phyloP scores from a whole-genome alignment of 257 asterid genomes.

The Linderniella brevidens region DNA sequence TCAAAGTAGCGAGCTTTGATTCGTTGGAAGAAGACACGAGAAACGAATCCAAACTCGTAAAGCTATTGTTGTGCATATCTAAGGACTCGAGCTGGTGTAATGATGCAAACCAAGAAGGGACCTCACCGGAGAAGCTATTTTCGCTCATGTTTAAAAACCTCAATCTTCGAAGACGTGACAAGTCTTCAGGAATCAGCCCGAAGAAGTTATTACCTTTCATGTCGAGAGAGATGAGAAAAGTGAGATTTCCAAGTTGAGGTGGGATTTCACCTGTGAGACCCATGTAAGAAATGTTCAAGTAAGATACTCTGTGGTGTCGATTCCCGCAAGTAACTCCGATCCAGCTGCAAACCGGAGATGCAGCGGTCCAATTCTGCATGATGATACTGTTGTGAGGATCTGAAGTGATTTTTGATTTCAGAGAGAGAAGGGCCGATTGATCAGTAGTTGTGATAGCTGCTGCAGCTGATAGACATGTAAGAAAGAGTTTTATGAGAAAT shows the following conservation, averaged over 20 bases:
- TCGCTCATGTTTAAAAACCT: neutral
- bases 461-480: too few species aligned
- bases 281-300: conserved; percentile 6
- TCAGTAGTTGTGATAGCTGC: neutral
- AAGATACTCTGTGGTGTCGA: conserved; percentile 11
- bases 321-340: conserved; percentile 14
- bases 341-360: conserved; percentile 15
- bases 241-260: conserved; percentile 13
- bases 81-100: neutral
- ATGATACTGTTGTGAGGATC: neutral
- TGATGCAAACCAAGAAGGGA: neutral
- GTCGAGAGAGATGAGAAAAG: conserved; percentile 12
- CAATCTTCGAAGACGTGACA: neutral
- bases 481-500: too few species aligned
- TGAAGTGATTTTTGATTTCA: conserved; percentile 3
- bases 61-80: neutral
- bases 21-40: neutral
- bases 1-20: neutral
- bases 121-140: neutral
- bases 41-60: neutral
- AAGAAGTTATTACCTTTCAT: conserved; percentile 3
- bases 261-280: conserved; percentile 12
- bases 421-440: conserved; percentile 8
- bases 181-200: neutral
- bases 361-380: conserved; percentile 4